Percentiles rank a stretch among this genome's conserved stretches.
Conservation (phyloP, 192 early-diverging fungal genomes). For the Coemansia asiatica region DNA sequence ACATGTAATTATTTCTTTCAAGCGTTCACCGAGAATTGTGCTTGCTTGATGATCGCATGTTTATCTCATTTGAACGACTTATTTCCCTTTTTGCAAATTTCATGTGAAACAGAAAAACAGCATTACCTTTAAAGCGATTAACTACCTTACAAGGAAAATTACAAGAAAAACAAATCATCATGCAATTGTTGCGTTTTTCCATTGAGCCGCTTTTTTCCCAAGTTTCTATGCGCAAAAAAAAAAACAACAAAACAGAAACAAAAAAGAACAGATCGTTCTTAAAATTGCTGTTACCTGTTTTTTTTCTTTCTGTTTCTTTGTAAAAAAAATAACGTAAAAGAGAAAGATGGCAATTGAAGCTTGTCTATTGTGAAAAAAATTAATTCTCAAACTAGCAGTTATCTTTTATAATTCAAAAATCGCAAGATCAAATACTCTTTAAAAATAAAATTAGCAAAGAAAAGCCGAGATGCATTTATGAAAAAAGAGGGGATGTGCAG, state of each 20-base stretch:
- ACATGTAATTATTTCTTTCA: not conserved
- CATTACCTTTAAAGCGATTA: too few relatives aligned
- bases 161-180: not conserved
- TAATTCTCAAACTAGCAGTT: too few relatives aligned
- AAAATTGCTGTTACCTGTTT: too few relatives aligned
- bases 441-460: not conserved
- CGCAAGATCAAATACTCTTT: not conserved
- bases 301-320: too few relatives aligned
- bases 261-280: too few relatives aligned
- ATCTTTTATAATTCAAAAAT: too few relatives aligned
- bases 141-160: not conserved
- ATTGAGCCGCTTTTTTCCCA: not conserved
- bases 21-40: not conserved
- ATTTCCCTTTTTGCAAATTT: not conserved
- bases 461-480: not conserved
- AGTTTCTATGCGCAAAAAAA: not conserved
- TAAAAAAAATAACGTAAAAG: too few relatives aligned
- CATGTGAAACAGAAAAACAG: not conserved
- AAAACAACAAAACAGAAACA: too few relatives aligned
- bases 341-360: too few relatives aligned
- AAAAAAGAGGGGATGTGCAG: not conserved
- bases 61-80: not conserved
- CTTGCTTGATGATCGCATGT: not conserved
- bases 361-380: too few relatives aligned
- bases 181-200: not conserved